Evolutionary conservation across 306 rosid species (phyloP).

Genomic region (Amphicarpaea edgeworthii): DNA sequence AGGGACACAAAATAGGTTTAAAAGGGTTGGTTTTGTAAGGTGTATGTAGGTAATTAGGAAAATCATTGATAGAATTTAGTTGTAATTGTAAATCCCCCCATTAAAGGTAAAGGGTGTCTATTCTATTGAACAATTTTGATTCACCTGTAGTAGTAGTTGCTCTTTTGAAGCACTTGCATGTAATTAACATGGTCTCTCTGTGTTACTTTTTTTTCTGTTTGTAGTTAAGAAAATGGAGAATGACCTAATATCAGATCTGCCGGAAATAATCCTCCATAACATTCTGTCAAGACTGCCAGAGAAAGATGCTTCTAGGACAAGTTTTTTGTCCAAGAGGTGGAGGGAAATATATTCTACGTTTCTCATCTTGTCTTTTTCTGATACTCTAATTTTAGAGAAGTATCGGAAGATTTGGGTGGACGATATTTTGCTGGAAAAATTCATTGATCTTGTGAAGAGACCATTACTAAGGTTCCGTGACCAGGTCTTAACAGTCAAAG

Average conservation of each 20-base stretch:
- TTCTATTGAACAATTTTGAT: not conserved
- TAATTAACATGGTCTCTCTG: not conserved
- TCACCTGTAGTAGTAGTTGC: not conserved
- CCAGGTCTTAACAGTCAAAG: slow-evolving; percentile 28
- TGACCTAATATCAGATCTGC: slow-evolving; percentile 40
- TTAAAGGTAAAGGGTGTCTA: too few relatives aligned
- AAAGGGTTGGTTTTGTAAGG: slow-evolving; percentile 12
- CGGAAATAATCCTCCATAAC: slow-evolving; percentile 43
- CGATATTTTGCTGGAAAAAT: not conserved
- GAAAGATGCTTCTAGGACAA: slow-evolving; percentile 45
- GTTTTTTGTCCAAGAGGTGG: slow-evolving; percentile 49
- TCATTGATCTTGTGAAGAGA: slow-evolving; percentile 37
- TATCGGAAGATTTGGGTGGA: not conserved
- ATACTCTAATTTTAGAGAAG: not conserved
- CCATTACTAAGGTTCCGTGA: slow-evolving; percentile 7
- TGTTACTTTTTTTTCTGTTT: not conserved
- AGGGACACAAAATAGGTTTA: not conserved
- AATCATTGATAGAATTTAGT: not conserved
- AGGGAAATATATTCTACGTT: slow-evolving; percentile 38
- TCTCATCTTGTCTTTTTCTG: slow-evolving; percentile 36
- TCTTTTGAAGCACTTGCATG: not conserved
- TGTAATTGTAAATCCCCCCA: too few relatives aligned
- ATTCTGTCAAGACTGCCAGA: slow-evolving; percentile 43
- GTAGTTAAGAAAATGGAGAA: slow-evolving; percentile 27
- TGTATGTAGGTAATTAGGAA: not conserved